Percentiles rank a stretch among this genome's conserved stretches.
Evolutionary conservation across 1,284 basidiomycete species (phyloP).

Genomic region (Vanrija sp.): DNA sequence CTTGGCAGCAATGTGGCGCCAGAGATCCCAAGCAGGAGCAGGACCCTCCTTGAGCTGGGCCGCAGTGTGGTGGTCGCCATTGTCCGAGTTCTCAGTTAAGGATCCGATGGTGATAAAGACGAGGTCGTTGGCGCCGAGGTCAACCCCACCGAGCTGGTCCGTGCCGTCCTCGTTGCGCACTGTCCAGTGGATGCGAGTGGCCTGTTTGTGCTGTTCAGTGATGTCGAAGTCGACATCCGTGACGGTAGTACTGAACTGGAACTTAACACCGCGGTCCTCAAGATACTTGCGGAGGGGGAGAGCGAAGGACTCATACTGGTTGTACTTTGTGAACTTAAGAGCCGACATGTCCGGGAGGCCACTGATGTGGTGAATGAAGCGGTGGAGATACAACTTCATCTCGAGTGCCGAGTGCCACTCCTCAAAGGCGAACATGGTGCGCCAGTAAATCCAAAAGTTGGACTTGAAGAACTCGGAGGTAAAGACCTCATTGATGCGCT

Average conservation of each 20-base stretch:
- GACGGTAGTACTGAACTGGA: not conserved
- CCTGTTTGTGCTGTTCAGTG: not conserved
- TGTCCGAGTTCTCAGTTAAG: constrained; percentile 3
- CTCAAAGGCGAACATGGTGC: constrained; percentile 1
- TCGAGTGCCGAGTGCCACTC: constrained; percentile 1
- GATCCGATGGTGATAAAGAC: constrained; percentile 1
- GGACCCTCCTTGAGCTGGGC: constrained; percentile 1
- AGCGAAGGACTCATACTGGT: constrained; percentile 5
- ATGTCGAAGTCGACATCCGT: not conserved
- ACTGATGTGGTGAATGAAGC: constrained; percentile 3
- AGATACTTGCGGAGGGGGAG: not conserved
- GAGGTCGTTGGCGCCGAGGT: not conserved
- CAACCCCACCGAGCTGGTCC: not conserved
- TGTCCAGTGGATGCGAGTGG: not conserved
- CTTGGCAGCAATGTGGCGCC: constrained; percentile 1
- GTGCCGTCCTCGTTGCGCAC: not conserved
- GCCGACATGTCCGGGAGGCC: not conserved
- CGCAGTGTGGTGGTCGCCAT: not conserved
- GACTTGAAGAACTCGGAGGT: not conserved
- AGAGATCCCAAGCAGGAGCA: constrained; percentile 3
- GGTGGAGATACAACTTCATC: constrained; percentile 5
- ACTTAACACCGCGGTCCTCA: not conserved
- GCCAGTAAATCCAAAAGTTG: constrained; percentile 4
- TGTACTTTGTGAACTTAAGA: constrained; percentile 2
- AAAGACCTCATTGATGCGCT: not conserved